These are phyloP conservation scores for Butyriboletus loyo DNA, from an alignment of 768 basidiomycete genomes.

Conservation along the genomic window DNA sequence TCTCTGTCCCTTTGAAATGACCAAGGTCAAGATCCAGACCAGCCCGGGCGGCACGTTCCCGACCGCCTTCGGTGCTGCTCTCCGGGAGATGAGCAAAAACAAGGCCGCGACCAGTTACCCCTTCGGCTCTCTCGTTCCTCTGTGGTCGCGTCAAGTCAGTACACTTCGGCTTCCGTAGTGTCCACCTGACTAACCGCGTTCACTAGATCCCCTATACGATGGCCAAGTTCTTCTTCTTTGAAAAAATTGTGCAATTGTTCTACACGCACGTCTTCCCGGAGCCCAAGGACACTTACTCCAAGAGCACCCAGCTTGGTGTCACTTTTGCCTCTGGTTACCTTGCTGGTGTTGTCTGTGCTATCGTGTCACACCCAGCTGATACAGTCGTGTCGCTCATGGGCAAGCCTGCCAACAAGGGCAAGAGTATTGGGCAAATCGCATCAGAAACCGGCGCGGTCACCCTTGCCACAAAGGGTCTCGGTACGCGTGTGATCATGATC, in stretches of 20 bases:
- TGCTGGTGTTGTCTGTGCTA: constrained; percentile 92
- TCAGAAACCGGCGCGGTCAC: constrained; percentile 61
- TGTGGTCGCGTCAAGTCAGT: constrained; percentile 82
- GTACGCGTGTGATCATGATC: constrained; percentile 84
- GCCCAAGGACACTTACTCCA: constrained; percentile 74
- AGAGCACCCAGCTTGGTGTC: constrained; percentile 82
- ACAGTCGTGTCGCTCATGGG: constrained; percentile 90
- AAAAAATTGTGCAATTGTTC: constrained; percentile 83
- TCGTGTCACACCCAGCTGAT: constrained; percentile 96
- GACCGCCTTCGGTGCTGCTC: constrained; percentile 63
- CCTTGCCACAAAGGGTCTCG: constrained; percentile 81
- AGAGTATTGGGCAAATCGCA: constrained; percentile 65
- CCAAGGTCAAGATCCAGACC: constrained; percentile 88
- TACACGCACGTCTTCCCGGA: constrained; percentile 83
- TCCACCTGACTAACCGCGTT: neutral
- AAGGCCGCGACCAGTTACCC: constrained; percentile 74
- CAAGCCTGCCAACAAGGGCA: constrained; percentile 83
- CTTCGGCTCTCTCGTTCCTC: constrained; percentile 79
- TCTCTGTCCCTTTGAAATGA: constrained; percentile 92
- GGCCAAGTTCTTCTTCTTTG: constrained; percentile 98
- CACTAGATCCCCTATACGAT: constrained; percentile 92
- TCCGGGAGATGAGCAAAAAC: constrained; percentile 64
- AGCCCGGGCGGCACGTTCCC: constrained; percentile 75
- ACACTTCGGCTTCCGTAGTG: neutral
- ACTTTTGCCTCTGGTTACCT: constrained; percentile 91